Base-by-base conservation (phyloP, 257 asterid species). In the Solanum commersonii region DNA sequence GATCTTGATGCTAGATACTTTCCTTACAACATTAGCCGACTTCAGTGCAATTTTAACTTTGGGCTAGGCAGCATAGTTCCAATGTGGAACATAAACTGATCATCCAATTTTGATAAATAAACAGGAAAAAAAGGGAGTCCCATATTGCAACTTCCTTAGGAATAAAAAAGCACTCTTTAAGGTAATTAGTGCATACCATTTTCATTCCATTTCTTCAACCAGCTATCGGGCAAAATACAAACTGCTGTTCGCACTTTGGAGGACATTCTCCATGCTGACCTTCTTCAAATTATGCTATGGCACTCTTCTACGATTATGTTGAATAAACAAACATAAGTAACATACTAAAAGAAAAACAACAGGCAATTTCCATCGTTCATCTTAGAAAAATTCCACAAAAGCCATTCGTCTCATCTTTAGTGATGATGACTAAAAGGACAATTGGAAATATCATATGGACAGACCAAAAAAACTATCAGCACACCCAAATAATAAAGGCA, bases 231-330 rank as follows among this genome's bases (percentile, higher is more conserved):
- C n/a, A 77, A 38, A 78, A 42, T 49, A 78, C 37, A 42, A n/a
- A n/a, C 63, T 14, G 52, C 11, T 13, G 37, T 78, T 42, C 2
- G n/a, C 15, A 14, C 37, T 25, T 23, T 42, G 37, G n/a, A 78
- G n/a, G 37, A 25, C 63, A 2, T 25, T 78, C 84, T 42, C 84
- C 84, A 25, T 25, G 84, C 25, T 42, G 65, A 14, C 37, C 84
- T 78, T 40, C 60, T 40, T 46, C 60, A 78, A 8, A 59, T 78
- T 15, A 72, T 82, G 91, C 90, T 87, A 37, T 87, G 23, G 23
- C 71, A 42, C 89, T 89, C 91, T 88, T 94, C 95, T 91, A 91
- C 73, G 70, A 13, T 87, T 87, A 82, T 87, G n/a, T 72, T 88
- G 86, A 88, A 44, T 31, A 16, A 91, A 90, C 67, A 59, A 59